Evolutionary conservation across 1,139 yeast species (phyloP), one percentile per base, ranked within the genome.

Genomic region (Taphrina deformans): DNA sequence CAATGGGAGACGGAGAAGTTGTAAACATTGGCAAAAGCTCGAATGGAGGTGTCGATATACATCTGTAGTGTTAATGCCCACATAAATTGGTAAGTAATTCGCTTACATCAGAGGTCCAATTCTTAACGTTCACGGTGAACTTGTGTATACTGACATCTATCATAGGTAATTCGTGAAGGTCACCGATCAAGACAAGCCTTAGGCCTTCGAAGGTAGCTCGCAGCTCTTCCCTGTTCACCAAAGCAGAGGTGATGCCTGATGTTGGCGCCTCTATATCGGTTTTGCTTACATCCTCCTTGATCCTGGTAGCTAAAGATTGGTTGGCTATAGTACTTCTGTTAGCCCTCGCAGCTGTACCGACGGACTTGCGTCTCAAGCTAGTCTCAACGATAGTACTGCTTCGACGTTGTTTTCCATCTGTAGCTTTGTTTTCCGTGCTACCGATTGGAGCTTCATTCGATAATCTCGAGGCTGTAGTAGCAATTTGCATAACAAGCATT

Each of bases 1-100:
- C 99, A 95, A 0, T 95, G 85, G 0, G 98, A 91, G 70, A 90
- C 85, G 0, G 97, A 84, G 73, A 92, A 92, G 74, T 93, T 93
- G 79, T 88, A 93, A 26, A 92, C 85, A 74, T 92, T 93, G 12
- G 88, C 82, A 69, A 79, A 85, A 0, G 91, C 82, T 70, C 86
- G 89, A 33, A 92, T 76, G 33, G 84, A 84, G 0, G 88, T 80
- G 68, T 86, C 88, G 0, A 92, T 89, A 71, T 84, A 86, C 65
- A 89, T 59, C 63, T 76, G 48, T 55, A 21, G 21, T 14, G 73
- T 70, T 44, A 77, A 46, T 23, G 31, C 10, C 26, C 6, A n/a
- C 40, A n/a, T 14, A 12, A 14, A 31, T 2, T 26, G 27, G 35
- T 5, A 14, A 12, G 14, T 6, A 12, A 10, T n/a, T 27, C 16